These are phyloP conservation scores for Wickerhamomyces queroliae DNA, from an alignment of 805 yeast species.

Conservation along the genomic window DNA sequence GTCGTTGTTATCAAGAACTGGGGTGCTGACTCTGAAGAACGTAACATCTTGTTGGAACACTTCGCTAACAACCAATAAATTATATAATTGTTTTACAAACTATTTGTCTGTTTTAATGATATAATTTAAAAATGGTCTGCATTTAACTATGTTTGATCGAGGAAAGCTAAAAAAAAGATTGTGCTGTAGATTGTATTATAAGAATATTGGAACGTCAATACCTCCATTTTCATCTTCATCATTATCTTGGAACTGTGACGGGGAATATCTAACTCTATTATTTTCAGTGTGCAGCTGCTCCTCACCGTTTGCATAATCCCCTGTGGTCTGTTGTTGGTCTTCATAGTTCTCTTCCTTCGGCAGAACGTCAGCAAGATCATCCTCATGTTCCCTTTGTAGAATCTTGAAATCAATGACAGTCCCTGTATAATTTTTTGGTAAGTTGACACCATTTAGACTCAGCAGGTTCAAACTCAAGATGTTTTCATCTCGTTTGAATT, in stretches of 20 bases:
- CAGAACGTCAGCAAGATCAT: neutral
- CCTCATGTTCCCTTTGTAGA: slow-evolving; percentile 16
- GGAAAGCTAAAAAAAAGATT: neutral
- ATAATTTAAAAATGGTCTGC: neutral
- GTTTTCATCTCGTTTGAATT: slow-evolving; percentile 46
- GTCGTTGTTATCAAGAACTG: slow-evolving; percentile 99
- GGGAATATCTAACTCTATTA: slow-evolving; percentile 49
- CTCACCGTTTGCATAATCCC: neutral
- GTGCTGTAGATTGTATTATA: slow-evolving; percentile 4
- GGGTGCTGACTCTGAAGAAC: slow-evolving; percentile 99
- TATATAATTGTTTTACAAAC: slow-evolving; percentile 6
- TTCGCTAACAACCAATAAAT: slow-evolving; percentile 84
- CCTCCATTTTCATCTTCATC: slow-evolving; percentile 11
- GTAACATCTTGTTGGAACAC: slow-evolving; percentile 93
- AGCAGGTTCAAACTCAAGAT: slow-evolving; percentile 39
- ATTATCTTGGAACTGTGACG: slow-evolving; percentile 24
- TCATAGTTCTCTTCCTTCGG: neutral
- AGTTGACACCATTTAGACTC: slow-evolving; percentile 24
- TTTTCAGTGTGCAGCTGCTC: neutral
- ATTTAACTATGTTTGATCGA: neutral
- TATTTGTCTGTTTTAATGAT: neutral
- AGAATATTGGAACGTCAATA: slow-evolving; percentile 21
- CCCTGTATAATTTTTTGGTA: slow-evolving; percentile 33
- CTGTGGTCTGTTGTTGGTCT: neutral
- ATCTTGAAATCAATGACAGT: slow-evolving; percentile 34